These are phyloP conservation scores for Cokeromyces recurvatus DNA, from an alignment of 371 early-diverging fungal genomes.

Conservation along the genomic window DNA sequence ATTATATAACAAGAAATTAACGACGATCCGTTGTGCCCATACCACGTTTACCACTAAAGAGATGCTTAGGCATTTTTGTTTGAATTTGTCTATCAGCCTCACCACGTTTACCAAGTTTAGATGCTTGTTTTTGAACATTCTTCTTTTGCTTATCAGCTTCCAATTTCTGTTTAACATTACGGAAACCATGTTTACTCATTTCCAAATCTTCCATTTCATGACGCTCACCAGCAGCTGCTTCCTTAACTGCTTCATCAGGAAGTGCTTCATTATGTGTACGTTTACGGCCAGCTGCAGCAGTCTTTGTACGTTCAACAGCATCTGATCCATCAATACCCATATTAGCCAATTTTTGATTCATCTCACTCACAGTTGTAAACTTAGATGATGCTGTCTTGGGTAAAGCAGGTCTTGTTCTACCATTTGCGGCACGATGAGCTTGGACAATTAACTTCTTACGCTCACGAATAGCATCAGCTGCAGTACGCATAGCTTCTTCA, in stretches of 20 bases:
- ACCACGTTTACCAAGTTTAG: constrained; percentile 81
- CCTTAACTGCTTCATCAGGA: constrained; percentile 57
- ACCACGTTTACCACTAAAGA: constrained; percentile 92
- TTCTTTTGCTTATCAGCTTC: constrained; percentile 75
- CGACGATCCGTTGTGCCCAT: constrained; percentile 82
- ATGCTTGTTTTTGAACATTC: constrained; percentile 64
- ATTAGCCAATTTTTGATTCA: constrained; percentile 54
- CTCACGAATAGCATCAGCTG: constrained; percentile 80
- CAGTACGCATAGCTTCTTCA: constrained; percentile 69
- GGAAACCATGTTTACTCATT: constrained; percentile 73
- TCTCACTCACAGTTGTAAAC: constrained; percentile 46
- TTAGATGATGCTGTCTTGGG: constrained; percentile 53
- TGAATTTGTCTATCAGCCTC: constrained; percentile 90
- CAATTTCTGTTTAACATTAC: constrained; percentile 65
- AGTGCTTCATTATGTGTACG: constrained; percentile 71
- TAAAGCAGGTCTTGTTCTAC: constrained; percentile 62
- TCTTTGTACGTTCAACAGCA: constrained; percentile 45
- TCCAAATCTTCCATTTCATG: constrained; percentile 49
- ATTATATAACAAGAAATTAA: constrained; percentile 47
- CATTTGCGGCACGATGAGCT: constrained; percentile 67
- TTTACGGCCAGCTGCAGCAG: constrained; percentile 51
- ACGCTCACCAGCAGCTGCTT: constrained; percentile 50
- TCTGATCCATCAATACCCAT: constrained; percentile 59
- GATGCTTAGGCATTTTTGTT: constrained; percentile 95
- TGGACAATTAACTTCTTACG: constrained; percentile 80